These are phyloP conservation scores for Cucumis variabilis DNA, from an alignment of 331 rosid genomes.

Conservation along the genomic window DNA sequence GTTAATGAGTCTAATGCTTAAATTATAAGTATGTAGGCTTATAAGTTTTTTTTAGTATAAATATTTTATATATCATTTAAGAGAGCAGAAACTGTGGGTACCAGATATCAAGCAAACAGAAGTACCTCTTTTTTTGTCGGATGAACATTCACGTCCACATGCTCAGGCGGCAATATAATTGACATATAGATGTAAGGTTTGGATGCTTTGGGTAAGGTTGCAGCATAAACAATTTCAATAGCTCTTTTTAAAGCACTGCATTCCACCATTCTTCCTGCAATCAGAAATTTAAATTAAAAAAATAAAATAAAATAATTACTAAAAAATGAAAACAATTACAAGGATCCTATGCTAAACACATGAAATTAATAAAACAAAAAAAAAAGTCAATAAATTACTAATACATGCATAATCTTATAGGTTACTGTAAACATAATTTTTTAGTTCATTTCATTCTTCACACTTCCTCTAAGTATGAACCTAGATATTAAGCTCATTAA, in stretches of 20 bases:
- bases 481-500: not conserved
- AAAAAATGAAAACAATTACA: not conserved
- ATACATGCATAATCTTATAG: not conserved
- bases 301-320: not conserved
- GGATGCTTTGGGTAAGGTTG: constrained; percentile 93
- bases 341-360: not conserved
- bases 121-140: constrained; percentile 92
- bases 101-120: constrained; percentile 5
- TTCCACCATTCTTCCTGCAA: constrained; percentile 91
- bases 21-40: not conserved
- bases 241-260: constrained; percentile 95
- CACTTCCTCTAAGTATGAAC: not conserved
- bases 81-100: not conserved
- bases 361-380: not conserved
- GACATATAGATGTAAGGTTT: constrained; percentile 91
- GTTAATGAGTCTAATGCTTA: no score
- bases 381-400: not conserved
- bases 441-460: constrained; percentile 3
- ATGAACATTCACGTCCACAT: constrained; percentile 91
- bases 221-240: constrained; percentile 92
- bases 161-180: constrained; percentile 80
- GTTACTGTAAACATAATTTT: not conserved
- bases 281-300: not conserved
- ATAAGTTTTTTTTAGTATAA: not conserved
- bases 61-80: not conserved